A percentile compares a stretch with the other conserved stretches of the same genome.
phyloP scores from a whole-genome alignment of 331 rosid genomes.

The Acacia concinna region DNA sequence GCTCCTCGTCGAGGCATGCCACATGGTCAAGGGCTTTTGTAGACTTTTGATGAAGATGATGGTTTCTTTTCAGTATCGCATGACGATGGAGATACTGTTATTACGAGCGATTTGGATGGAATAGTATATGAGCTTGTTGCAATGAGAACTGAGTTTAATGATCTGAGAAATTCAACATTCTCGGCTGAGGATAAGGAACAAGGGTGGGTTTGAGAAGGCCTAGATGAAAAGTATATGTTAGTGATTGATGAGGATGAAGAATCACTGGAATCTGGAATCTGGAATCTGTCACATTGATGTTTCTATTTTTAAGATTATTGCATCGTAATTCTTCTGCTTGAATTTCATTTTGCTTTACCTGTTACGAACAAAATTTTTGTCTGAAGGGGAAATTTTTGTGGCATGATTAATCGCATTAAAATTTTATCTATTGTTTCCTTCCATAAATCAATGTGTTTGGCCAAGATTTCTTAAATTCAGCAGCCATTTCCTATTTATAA shows the following conservation, averaged over 20 bases:
- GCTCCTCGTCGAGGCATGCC: no score
- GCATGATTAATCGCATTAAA: background rate
- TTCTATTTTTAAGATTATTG: background rate
- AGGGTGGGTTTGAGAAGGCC: conserved; percentile 24
- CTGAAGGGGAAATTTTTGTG: background rate
- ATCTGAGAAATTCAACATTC: conserved; percentile 45
- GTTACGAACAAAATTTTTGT: background rate
- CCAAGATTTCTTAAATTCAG: background rate
- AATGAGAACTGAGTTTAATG: conserved; percentile 38
- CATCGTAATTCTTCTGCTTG: background rate
- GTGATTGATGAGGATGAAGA: conserved; percentile 35
- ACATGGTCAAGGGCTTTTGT: no score
- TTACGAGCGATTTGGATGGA: conserved; percentile 40
- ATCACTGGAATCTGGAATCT: conserved; percentile 5
- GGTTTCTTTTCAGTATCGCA: conserved; percentile 37
- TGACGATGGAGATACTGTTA: conserved; percentile 32
- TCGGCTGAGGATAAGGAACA: conserved; percentile 49
- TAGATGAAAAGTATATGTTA: conserved; percentile 19
- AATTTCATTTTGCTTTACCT: background rate
- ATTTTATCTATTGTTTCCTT: background rate
- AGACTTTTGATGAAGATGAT: conserved; percentile 34
- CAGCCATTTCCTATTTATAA: background rate
- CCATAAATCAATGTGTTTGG: background rate
- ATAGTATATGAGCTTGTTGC: conserved; percentile 55
- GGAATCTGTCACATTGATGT: conserved; percentile 21